phyloP scores from a whole-genome alignment of 208 protist genomes.

The Acanthamoeba castellanii region DNA sequence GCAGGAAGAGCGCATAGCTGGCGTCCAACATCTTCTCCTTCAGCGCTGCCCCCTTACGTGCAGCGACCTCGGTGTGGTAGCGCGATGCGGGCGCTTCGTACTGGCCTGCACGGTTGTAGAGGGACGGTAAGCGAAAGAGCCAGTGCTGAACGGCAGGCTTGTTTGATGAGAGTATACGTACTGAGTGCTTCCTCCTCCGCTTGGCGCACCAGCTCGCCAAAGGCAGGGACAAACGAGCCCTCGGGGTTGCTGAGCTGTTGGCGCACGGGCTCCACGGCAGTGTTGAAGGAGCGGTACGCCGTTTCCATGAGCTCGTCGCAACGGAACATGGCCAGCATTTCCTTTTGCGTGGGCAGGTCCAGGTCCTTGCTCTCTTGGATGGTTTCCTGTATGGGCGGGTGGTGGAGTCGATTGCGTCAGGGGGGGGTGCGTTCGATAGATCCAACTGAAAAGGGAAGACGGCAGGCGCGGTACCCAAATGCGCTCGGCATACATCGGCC shows the following conservation, averaged over 20 bases:
- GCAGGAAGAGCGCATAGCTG: conserved; percentile 68
- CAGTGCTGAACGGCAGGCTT: no score
- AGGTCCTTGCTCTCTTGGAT: conserved; percentile 96
- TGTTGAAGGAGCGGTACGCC: conserved; percentile 87
- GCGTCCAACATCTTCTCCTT: conserved; percentile 30
- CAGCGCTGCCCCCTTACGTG: conserved; percentile 72
- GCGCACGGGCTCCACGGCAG: conserved; percentile 85
- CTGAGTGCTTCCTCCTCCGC: conserved; percentile 63
- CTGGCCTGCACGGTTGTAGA: neutral
- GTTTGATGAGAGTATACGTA: neutral
- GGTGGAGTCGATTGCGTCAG: neutral
- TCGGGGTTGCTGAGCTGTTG: conserved; percentile 88
- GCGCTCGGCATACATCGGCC: conserved; percentile 91
- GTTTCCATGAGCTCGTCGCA: conserved; percentile 93
- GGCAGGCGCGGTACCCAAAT: conserved; percentile 90
- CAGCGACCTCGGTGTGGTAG: conserved; percentile 76
- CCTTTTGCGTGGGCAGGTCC: conserved; percentile 96
- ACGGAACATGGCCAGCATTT: conserved; percentile 96
- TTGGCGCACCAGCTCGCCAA: conserved; percentile 54
- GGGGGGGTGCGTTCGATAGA: neutral
- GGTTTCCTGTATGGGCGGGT: conserved; percentile 80
- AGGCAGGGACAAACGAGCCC: neutral
- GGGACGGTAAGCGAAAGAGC: no score
- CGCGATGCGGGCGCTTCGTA: conserved; percentile 76
- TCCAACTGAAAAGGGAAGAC: neutral